A percentile compares a stretch with the other conserved stretches of the same genome.
Evolutionary conservation across 2,329 filamentous ascomycete genomes (phyloP).

Genomic region (Xylaria sp.): DNA sequence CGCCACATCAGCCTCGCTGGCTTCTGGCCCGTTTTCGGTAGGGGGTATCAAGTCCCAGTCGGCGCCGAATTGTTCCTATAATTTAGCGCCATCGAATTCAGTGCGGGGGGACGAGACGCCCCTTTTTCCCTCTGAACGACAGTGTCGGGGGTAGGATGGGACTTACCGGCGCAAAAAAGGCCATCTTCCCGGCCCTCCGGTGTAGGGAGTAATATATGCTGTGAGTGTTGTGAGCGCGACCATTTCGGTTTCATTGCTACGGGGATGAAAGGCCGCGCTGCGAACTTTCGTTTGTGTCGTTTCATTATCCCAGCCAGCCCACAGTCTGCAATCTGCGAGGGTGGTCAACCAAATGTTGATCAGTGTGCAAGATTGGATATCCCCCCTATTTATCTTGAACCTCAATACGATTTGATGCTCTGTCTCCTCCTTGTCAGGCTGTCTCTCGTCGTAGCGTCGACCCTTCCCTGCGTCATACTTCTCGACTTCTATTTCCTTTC

Average conservation of each 20-base stretch:
- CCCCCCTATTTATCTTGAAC: not conserved
- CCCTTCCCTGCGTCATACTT: not conserved
- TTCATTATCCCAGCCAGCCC: not conserved
- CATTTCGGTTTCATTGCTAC: not conserved
- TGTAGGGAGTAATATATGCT: not conserved
- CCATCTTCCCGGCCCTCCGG: not conserved
- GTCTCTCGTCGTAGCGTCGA: not conserved
- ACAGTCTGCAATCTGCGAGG: not conserved
- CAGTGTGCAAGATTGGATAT: not conserved
- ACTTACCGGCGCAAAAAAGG: not conserved
- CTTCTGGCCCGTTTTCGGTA: constrained; percentile 2
- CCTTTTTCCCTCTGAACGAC: not conserved
- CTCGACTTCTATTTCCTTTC: not conserved
- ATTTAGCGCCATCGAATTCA: constrained; percentile 2
- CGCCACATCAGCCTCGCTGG: constrained; percentile 10
- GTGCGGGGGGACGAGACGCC: no score
- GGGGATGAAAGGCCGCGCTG: not conserved
- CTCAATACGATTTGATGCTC: not conserved
- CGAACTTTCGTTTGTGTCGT: constrained; percentile 1
- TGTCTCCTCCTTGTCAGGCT: not conserved
- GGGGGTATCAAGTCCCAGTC: constrained; percentile 19
- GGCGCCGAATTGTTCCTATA: constrained; percentile 15
- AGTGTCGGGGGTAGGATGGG: not conserved
- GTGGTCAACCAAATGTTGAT: not conserved
- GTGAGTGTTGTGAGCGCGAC: not conserved